These are phyloP conservation scores for Cicer cuneatum DNA, from an alignment of 306 rosid species.

Conservation along the genomic window DNA sequence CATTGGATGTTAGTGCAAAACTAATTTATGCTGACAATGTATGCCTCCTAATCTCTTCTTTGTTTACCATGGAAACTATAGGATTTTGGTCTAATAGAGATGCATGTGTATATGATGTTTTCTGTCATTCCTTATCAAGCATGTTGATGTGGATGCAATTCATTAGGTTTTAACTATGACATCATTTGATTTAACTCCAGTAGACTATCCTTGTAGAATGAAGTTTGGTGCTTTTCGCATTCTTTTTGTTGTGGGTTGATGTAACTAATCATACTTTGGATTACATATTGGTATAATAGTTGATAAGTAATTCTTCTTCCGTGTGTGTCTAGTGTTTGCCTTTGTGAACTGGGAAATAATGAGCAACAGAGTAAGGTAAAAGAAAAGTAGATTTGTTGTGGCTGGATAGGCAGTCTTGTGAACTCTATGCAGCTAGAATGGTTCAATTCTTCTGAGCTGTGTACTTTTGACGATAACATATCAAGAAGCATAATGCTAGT, in stretches of 20 bases:
- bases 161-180: neutral
- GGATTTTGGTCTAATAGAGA: neutral
- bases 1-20: too few species aligned
- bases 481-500: conserved; percentile 11
- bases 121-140: neutral
- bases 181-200: neutral
- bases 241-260: neutral
- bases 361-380: conserved; percentile 2
- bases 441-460: conserved; percentile 17
- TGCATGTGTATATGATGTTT: conserved; percentile 3
- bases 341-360: conserved; percentile 29
- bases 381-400: neutral
- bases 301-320: neutral
- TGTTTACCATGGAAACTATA: conserved; percentile 8
- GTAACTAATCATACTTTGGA: neutral
- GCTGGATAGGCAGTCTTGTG: conserved; percentile 1
- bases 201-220: conserved; percentile 14
- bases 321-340: neutral
- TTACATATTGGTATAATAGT: neutral
- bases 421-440: neutral
- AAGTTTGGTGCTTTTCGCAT: conserved; percentile 2
- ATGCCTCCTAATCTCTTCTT: neutral
- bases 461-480: neutral
- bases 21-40: too few species aligned
- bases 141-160: conserved; percentile 21